Conservation (phyloP, 1,284 basidiomycete genomes). For the Apiotrichum domesticum region DNA sequence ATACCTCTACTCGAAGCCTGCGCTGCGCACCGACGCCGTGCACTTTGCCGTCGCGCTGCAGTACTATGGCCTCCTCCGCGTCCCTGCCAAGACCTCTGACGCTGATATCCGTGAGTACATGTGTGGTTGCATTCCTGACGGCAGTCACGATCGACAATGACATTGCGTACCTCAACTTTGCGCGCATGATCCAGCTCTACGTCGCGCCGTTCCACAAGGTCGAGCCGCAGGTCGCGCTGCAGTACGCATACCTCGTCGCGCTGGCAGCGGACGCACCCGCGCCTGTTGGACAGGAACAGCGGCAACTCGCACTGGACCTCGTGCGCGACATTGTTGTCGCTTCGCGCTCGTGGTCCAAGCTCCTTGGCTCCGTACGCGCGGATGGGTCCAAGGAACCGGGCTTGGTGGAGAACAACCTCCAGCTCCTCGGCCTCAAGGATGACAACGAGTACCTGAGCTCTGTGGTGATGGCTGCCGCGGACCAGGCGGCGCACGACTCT, state of each 20-base stretch:
- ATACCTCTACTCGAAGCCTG: slow-evolving; percentile 78
- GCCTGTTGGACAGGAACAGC: slow-evolving; percentile 69
- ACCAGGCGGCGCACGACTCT: slow-evolving; percentile 60
- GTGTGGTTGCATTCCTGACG: slow-evolving; percentile 1
- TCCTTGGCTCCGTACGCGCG: slow-evolving; percentile 81
- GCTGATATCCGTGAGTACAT: slow-evolving; percentile 64
- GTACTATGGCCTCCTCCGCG: slow-evolving; percentile 87
- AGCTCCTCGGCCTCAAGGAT: slow-evolving; percentile 68
- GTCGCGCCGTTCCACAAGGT: slow-evolving; percentile 83
- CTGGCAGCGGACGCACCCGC: slow-evolving; percentile 64
- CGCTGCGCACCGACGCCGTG: slow-evolving; percentile 87
- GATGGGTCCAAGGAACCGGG: slow-evolving; percentile 89
- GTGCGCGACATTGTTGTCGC: slow-evolving; percentile 81
- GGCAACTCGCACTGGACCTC: slow-evolving; percentile 78
- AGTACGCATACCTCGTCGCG: slow-evolving; percentile 88
- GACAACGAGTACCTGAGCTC: slow-evolving; percentile 69
- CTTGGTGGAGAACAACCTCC: slow-evolving; percentile 73
- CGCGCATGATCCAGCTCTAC: slow-evolving; percentile 86
- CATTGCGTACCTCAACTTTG: slow-evolving; percentile 60
- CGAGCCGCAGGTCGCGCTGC: slow-evolving; percentile 86
- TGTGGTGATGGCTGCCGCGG: slow-evolving; percentile 75
- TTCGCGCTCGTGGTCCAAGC: slow-evolving; percentile 72
- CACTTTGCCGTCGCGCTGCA: slow-evolving; percentile 87
- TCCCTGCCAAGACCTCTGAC: slow-evolving; percentile 77
- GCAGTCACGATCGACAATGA: slow-evolving; percentile 56